These are phyloP conservation scores for Scheffersomyces spartinae DNA, from an alignment of 805 yeast genomes.

Conservation along the genomic window DNA sequence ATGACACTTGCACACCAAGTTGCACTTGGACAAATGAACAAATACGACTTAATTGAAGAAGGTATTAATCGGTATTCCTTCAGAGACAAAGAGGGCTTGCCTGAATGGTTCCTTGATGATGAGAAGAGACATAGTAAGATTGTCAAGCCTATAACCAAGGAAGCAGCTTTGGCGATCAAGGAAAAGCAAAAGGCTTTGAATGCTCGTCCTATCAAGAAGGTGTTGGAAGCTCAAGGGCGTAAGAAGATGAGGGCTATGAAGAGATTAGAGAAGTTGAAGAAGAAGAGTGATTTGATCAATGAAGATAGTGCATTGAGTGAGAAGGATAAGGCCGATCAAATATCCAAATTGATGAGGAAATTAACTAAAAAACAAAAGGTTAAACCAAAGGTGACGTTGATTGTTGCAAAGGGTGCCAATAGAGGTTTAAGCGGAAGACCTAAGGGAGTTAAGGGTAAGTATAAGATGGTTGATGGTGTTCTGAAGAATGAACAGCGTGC, in stretches of 20 bases:
- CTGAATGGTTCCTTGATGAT: slow-evolving; percentile 96
- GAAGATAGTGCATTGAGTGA: slow-evolving; percentile 84
- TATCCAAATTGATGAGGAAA: slow-evolving; percentile 73
- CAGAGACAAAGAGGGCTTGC: slow-evolving; percentile 82
- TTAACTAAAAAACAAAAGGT: slow-evolving; percentile 58
- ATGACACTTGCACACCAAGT: slow-evolving; percentile 97
- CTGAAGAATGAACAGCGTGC: slow-evolving; percentile 97
- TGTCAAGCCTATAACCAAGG: slow-evolving; percentile 88
- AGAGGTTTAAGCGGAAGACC: slow-evolving; percentile 92
- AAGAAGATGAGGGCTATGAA: slow-evolving; percentile 87
- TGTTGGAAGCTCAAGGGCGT: slow-evolving; percentile 94
- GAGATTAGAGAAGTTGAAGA: slow-evolving; percentile 78
- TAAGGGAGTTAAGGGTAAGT: slow-evolving; percentile 91
- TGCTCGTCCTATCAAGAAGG: slow-evolving; percentile 98
- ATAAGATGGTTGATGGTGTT: slow-evolving; percentile 98
- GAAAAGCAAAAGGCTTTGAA: slow-evolving; percentile 52
- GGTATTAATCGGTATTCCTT: slow-evolving; percentile 88
- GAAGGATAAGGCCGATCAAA: slow-evolving; percentile 90
- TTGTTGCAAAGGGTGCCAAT: slow-evolving; percentile 78
- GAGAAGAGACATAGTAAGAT: slow-evolving; percentile 80
- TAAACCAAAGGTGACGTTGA: slow-evolving; percentile 79
- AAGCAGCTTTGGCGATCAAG: slow-evolving; percentile 37
- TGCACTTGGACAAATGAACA: slow-evolving; percentile 79
- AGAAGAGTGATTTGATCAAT: slow-evolving; percentile 84
- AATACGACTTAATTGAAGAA: slow-evolving; percentile 80